These are phyloP conservation scores for Phytophthora colocasiae DNA, from an alignment of 352 stramenopile species.

Conservation along the genomic window DNA sequence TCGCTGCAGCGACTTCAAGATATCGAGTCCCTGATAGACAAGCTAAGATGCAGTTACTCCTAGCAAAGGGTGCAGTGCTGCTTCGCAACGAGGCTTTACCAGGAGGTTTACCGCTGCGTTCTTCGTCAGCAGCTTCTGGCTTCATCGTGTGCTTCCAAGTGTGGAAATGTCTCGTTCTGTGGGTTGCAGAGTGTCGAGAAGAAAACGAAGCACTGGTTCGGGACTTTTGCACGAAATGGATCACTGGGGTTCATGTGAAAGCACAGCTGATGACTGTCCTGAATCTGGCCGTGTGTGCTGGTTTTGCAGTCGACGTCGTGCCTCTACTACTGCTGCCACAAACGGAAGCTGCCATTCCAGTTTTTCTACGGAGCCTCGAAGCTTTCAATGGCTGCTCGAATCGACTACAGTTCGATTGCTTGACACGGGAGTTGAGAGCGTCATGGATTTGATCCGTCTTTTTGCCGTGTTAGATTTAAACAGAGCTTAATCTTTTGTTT, in stretches of 20 bases:
- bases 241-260: constrained; percentile 2
- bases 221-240: constrained; percentile 17
- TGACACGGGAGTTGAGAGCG: constrained; percentile 10
- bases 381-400: constrained; percentile 9
- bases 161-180: constrained; percentile 8
- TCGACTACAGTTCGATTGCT: constrained; percentile 15
- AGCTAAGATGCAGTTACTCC: constrained; percentile 19
- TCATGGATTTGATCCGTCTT: constrained; percentile 1
- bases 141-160: constrained; percentile 11
- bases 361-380: constrained; percentile 11
- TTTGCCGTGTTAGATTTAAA: too few species aligned
- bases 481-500: too few species aligned
- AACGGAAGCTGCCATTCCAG: neutral
- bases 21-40: constrained; percentile 13
- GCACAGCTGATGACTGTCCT: neutral
- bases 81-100: constrained; percentile 1
- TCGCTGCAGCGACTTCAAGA: constrained; percentile 4
- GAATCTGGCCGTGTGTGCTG: constrained; percentile 6
- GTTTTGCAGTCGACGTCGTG: constrained; percentile 8
- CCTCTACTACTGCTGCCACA: constrained; percentile 24
- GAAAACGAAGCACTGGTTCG: constrained; percentile 9
- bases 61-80: constrained; percentile 8
- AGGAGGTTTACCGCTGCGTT: constrained; percentile 2
- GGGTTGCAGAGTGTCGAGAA: constrained; percentile 10
- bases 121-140: neutral